These are phyloP conservation scores for Violaceomyces palustris DNA, from an alignment of 1,284 basidiomycete species.

Conservation along the genomic window DNA sequence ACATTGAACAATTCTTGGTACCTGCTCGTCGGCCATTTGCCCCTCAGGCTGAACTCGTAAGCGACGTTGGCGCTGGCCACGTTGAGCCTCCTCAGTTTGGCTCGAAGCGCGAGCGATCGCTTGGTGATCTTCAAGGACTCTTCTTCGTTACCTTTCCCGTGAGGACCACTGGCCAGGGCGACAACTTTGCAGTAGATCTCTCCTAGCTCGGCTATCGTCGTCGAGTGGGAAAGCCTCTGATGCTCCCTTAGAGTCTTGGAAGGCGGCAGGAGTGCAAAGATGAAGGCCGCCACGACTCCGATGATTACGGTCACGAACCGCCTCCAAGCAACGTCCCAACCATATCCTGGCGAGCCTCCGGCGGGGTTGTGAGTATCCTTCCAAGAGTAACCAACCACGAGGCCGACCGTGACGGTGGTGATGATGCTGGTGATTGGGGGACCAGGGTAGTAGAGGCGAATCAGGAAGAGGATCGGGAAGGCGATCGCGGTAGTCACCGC, in stretches of 20 bases:
- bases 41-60: slow-evolving; percentile 52
- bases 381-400: slow-evolving; percentile 43
- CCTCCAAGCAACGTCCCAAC: slow-evolving; percentile 57
- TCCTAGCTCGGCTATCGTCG: slow-evolving; percentile 53
- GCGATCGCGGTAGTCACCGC: slow-evolving; percentile 66
- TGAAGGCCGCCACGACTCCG: slow-evolving; percentile 45
- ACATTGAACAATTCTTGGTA: slow-evolving; percentile 28
- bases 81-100: slow-evolving; percentile 52
- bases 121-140: slow-evolving; percentile 17
- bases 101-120: slow-evolving; percentile 48
- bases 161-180: slow-evolving; percentile 42
- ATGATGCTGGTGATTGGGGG: slow-evolving; percentile 69
- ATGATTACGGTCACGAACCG: slow-evolving; percentile 53
- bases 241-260: slow-evolving; percentile 52
- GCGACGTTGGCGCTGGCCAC: slow-evolving; percentile 51
- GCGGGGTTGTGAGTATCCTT: slow-evolving; percentile 37
- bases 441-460: slow-evolving; percentile 69
- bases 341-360: slow-evolving; percentile 49
- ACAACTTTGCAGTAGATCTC: slow-evolving; percentile 54
- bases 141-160: slow-evolving; percentile 2
- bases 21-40: slow-evolving; percentile 39
- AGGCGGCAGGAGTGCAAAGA: slow-evolving; percentile 52
- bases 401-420: slow-evolving; percentile 65
- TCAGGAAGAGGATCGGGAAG: slow-evolving; percentile 61
- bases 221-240: slow-evolving; percentile 54